These are phyloP conservation scores for Clarireedia hainanense DNA, from an alignment of 2,329 filamentous ascomycete species.

Conservation along the genomic window DNA sequence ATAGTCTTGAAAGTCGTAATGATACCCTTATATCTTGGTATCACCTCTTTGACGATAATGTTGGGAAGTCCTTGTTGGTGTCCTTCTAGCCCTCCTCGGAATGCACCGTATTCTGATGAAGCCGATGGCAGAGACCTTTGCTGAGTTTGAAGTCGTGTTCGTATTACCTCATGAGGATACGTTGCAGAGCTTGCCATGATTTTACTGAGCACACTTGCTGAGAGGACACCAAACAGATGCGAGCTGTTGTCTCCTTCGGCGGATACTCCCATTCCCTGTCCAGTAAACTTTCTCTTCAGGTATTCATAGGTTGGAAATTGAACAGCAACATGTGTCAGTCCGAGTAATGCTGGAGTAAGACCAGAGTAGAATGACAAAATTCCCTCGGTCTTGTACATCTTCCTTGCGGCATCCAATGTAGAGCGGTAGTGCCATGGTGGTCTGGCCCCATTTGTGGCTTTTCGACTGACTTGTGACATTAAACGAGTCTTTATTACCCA, in stretches of 20 bases:
- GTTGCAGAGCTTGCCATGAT: slow-evolving; percentile 89
- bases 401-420: slow-evolving; percentile 83
- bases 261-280: slow-evolving; percentile 72
- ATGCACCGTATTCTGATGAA: slow-evolving; percentile 42
- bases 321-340: slow-evolving; percentile 89
- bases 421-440: slow-evolving; percentile 87
- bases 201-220: slow-evolving; percentile 89
- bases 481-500: slow-evolving; percentile 99
- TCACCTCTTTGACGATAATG: slow-evolving; percentile 29
- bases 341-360: slow-evolving; percentile 82
- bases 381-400: slow-evolving; percentile 92
- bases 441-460: slow-evolving; percentile 45
- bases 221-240: slow-evolving; percentile 77
- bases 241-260: slow-evolving; percentile 47
- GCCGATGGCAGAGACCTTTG: slow-evolving; percentile 58
- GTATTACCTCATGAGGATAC: slow-evolving; percentile 93
- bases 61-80: slow-evolving; percentile 11
- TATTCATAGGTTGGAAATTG: slow-evolving; percentile 96
- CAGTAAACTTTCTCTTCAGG: slow-evolving; percentile 84
- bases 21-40: slow-evolving; percentile 63
- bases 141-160: slow-evolving; percentile 90
- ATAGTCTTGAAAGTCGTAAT: slow-evolving; percentile 78
- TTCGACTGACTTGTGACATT: slow-evolving; percentile 78
- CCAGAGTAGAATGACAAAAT: slow-evolving; percentile 90
- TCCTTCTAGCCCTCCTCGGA: slow-evolving; percentile 27